These are phyloP conservation scores for Chrysanthemum lavandulifolium DNA, from an alignment of 129 eudicot species.

Conservation along the genomic window DNA sequence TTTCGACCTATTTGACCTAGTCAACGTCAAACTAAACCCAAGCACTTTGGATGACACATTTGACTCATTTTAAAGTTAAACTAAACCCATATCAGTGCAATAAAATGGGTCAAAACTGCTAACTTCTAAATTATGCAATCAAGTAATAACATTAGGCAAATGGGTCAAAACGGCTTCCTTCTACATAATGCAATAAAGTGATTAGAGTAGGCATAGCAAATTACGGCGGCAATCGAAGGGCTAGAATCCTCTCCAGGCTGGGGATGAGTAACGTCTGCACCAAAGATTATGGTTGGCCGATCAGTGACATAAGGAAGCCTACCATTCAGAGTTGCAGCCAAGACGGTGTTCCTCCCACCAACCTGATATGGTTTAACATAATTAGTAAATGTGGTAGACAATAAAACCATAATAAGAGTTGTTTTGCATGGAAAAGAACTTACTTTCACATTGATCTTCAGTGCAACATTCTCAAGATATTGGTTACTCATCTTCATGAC, in stretches of 20 bases:
- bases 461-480: slow-evolving; percentile 67
- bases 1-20: too few species aligned
- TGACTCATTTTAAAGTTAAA: too few species aligned
- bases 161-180: too few species aligned
- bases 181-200: too few species aligned
- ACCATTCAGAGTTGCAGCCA: too few species aligned
- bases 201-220: not conserved
- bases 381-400: not conserved
- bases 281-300: slow-evolving; percentile 70
- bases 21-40: too few species aligned
- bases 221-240: slow-evolving; percentile 85
- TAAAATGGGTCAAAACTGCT: too few species aligned
- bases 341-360: too few species aligned
- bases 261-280: slow-evolving; percentile 97
- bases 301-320: too few species aligned
- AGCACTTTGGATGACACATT: not conserved
- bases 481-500: slow-evolving; percentile 36
- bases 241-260: slow-evolving; percentile 81
- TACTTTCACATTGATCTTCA: slow-evolving; percentile 91
- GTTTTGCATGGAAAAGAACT: not conserved
- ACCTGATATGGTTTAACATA: not conserved
- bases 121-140: too few species aligned
- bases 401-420: too few species aligned
- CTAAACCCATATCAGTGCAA: not conserved
- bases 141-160: too few species aligned